These are phyloP conservation scores for Stephanodiscus triporus DNA, from an alignment of 108 stramenopile genomes.

Conservation along the genomic window DNA sequence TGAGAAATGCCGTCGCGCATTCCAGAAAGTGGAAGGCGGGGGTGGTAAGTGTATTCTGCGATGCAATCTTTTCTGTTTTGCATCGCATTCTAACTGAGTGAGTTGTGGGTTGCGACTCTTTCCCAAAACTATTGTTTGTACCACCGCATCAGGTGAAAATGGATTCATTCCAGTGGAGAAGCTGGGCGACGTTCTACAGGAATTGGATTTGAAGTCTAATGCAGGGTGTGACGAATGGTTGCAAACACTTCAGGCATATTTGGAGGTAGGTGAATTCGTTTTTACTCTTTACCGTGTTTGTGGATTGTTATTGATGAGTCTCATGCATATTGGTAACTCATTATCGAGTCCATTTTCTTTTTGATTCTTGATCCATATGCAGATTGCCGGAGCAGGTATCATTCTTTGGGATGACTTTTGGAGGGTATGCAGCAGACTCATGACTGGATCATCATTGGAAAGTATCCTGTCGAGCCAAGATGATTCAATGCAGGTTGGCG, in stretches of 20 bases:
- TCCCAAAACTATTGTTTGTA: background rate
- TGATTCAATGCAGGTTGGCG: background rate
- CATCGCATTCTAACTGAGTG: background rate
- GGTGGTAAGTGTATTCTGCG: background rate
- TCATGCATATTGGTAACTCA: too few relatives aligned
- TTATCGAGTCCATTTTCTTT: too few relatives aligned
- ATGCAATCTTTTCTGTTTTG: background rate
- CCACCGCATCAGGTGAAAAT: slow-evolving; percentile 51
- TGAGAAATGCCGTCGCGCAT: slow-evolving; percentile 80
- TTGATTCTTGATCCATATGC: too few relatives aligned
- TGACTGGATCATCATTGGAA: slow-evolving; percentile 69
- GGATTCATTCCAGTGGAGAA: slow-evolving; percentile 66
- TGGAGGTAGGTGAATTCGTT: slow-evolving; percentile 47
- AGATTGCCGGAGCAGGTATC: slow-evolving; percentile 68
- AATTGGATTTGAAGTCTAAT: slow-evolving; percentile 50
- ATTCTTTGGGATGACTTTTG: slow-evolving; percentile 86
- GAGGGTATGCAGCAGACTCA: slow-evolving; percentile 59
- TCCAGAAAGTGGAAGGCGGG: slow-evolving; percentile 66
- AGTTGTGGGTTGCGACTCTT: background rate
- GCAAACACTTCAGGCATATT: slow-evolving; percentile 56
- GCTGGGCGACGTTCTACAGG: slow-evolving; percentile 56
- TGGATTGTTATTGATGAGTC: too few relatives aligned
- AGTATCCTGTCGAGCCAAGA: slow-evolving; percentile 46
- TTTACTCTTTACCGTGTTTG: background rate
- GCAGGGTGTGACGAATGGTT: slow-evolving; percentile 56